A percentile compares a stretch with the other conserved stretches of the same genome.
Evolutionary conservation across 2,329 filamentous ascomycete genomes (phyloP).

Genomic region (Nannizzia gypsea): DNA sequence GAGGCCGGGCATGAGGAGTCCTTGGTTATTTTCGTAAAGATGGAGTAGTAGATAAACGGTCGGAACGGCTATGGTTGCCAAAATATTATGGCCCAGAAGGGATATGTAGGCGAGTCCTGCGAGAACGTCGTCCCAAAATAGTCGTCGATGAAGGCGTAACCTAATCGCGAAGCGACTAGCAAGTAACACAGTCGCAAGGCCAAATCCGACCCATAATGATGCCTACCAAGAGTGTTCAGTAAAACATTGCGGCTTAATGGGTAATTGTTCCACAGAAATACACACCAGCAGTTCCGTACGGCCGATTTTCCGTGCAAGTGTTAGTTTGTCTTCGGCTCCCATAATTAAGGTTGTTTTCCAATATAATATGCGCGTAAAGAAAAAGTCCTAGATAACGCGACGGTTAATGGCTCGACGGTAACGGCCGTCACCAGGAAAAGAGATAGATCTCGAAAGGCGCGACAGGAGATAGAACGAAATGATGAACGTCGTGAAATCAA

Average conservation of each 20-base stretch:
- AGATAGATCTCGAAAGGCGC: background rate
- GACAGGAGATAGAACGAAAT: background rate
- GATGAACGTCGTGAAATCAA: background rate
- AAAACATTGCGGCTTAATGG: background rate
- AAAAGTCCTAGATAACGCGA: background rate
- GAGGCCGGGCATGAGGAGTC: background rate
- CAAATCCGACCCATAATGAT: slow-evolving; percentile 9
- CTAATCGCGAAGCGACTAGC: slow-evolving; percentile 8
- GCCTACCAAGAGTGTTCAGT: background rate
- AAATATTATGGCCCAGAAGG: slow-evolving; percentile 8
- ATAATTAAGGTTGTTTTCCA: background rate
- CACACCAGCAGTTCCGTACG: slow-evolving; percentile 7
- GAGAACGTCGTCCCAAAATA: slow-evolving; percentile 13
- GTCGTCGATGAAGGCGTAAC: slow-evolving; percentile 9
- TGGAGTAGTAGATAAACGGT: slow-evolving; percentile 5
- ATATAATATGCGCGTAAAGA: background rate
- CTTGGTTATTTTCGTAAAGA: background rate
- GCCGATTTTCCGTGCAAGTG: slow-evolving; percentile 2
- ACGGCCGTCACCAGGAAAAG: background rate
- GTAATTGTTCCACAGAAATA: background rate
- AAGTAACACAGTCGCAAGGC: slow-evolving; percentile 8
- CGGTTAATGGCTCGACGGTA: background rate
- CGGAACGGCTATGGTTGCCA: slow-evolving; percentile 6
- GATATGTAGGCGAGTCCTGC: slow-evolving; percentile 7
- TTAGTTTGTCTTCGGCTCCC: slow-evolving; percentile 7